Percentiles rank a stretch among this genome's conserved stretches.
phyloP scores from a whole-genome alignment of 1,284 basidiomycete genomes.

The Kalmanozyma brasiliensis region DNA sequence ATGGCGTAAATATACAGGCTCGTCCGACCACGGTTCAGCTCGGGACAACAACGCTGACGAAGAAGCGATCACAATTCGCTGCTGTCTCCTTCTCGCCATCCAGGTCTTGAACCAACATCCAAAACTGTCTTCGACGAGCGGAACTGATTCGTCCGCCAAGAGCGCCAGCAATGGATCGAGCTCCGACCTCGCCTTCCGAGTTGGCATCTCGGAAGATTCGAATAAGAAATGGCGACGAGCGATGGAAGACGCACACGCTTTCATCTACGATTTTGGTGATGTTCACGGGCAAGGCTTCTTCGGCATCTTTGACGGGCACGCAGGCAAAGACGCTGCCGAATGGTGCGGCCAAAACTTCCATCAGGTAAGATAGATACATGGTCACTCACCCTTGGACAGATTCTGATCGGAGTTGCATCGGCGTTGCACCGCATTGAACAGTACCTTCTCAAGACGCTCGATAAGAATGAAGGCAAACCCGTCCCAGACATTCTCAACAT shows the following conservation, averaged over 20 bases:
- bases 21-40: too few species aligned
- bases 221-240: slow-evolving; percentile 86
- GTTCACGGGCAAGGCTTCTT: slow-evolving; percentile 96
- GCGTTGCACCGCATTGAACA: slow-evolving; percentile 1
- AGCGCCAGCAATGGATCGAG: slow-evolving; percentile 1
- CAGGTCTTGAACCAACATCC: slow-evolving; percentile 49
- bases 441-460: slow-evolving; percentile 70
- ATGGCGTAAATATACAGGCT: slow-evolving; percentile 44
- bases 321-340: slow-evolving; percentile 97
- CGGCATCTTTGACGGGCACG: slow-evolving; percentile 97
- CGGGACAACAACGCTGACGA: too few species aligned
- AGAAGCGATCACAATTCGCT: too few species aligned
- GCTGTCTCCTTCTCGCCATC: not conserved
- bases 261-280: slow-evolving; percentile 90
- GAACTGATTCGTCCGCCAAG: slow-evolving; percentile 5
- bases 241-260: slow-evolving; percentile 98
- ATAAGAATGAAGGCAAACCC: slow-evolving; percentile 70
- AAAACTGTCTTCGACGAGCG: slow-evolving; percentile 5
- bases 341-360: slow-evolving; percentile 98
- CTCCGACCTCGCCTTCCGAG: slow-evolving; percentile 70
- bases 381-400: too few species aligned
- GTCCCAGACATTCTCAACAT: slow-evolving; percentile 91
- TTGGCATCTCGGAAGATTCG: slow-evolving; percentile 87
- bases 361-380: slow-evolving; percentile 73
- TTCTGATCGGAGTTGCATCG: not conserved